Base-by-base conservation (phyloP, 129 eudicot species). In the Escallonia herrerae region DNA sequence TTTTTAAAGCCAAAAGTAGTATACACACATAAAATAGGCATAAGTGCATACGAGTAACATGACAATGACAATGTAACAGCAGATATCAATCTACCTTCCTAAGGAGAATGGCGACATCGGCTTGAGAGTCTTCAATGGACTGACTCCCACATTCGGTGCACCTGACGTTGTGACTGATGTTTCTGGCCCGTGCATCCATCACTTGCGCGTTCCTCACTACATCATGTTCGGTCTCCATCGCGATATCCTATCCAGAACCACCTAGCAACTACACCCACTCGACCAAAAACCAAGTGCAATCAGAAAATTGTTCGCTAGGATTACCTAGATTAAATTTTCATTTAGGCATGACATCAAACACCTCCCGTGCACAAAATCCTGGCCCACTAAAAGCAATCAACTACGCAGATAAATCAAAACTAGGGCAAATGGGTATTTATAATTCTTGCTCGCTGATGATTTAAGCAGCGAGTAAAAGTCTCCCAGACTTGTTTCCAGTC, bases 71-170 rank as follows among this genome's bases (percentile, higher is more conserved):
- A 22, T 22, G 1, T 22, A 22, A 22, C 33, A 22, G 33, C 33
- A 22, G 33, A 0, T 22, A 22, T 22, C 33, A 8, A 49, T 15
- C 10, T 43, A 90, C 97, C 95, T 90, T 90, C 57, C 97, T 83
- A 56, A 90, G 91, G 43, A 86, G 84, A 76, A 90, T 76, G 54
- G 95, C 97, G 68, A 90, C 71, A 63, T 90, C 97, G 75, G 97
- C 97, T 78, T 90, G 95, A 11, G 97, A 90, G 57, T 86, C 97
- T 84, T 90, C 95, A 80, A 90, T 90, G 59, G 97, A 90, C 85
- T 90, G 97, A 80, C 95, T 84, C 12, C 97, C 95, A 54, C 97
- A 90, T 50, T 90, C 95, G 2, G 94, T 86, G 72, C 97, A 90
- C 65, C 97, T 86, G 38, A 87, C 96, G 72, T 91, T 87, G 70